These are phyloP conservation scores for Colletotrichum tropicale DNA, from an alignment of 2,329 filamentous ascomycete species.

Conservation along the genomic window DNA sequence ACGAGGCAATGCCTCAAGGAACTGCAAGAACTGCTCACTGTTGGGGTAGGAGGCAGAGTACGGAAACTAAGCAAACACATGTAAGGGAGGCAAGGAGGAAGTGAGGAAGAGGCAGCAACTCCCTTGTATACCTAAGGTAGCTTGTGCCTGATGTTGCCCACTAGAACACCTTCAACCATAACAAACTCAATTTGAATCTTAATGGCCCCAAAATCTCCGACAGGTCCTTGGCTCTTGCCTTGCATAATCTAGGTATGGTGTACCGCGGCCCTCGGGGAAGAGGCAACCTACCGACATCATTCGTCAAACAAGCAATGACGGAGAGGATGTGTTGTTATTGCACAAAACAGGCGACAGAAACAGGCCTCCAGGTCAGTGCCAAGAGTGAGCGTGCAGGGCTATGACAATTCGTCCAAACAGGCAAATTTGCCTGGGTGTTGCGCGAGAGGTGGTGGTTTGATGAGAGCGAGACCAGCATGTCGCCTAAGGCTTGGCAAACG, in stretches of 20 bases:
- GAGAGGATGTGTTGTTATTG: background rate
- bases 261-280: background rate
- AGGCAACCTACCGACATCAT: background rate
- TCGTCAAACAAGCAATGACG: slow-evolving; percentile 10
- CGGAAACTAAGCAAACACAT: background rate
- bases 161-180: background rate
- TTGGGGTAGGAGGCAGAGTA: background rate
- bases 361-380: background rate
- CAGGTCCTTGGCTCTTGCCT: background rate
- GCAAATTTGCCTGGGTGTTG: background rate
- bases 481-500: slow-evolving; percentile 17
- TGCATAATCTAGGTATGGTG: background rate
- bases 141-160: background rate
- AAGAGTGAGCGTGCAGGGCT: slow-evolving; percentile 11
- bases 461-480: slow-evolving; percentile 9
- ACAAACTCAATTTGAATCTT: background rate
- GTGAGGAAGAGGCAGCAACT: background rate
- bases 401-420: slow-evolving; percentile 5
- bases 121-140: background rate
- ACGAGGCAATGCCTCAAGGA: background rate
- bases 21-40: background rate
- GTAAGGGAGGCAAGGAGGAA: background rate
- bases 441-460: background rate
- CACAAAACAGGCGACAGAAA: background rate
- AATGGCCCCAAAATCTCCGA: background rate